phyloP scores from a whole-genome alignment of 1,139 yeast genomes.

The Sugiyamaella pinicola region DNA sequence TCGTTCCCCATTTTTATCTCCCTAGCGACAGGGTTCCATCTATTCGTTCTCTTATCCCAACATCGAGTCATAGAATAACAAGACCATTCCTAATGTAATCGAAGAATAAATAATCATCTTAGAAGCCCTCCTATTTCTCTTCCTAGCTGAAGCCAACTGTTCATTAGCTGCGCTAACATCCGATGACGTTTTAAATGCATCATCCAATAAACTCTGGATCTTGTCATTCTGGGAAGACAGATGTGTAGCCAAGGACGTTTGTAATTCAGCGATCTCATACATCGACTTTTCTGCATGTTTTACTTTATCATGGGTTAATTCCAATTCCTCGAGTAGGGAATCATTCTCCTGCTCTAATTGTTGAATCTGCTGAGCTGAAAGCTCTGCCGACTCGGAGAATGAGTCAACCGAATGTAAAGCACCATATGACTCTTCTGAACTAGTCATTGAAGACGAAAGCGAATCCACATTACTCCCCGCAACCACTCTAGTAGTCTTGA shows the following conservation, averaged over 20 bases:
- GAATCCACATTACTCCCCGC: neutral
- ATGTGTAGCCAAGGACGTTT: conserved; percentile 75
- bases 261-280: conserved; percentile 76
- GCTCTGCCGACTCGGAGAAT: neutral
- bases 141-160: conserved; percentile 70
- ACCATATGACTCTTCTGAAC: neutral
- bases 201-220: conserved; percentile 66
- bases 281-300: conserved; percentile 69
- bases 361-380: conserved; percentile 60
- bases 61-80: conserved; percentile 65
- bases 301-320: conserved; percentile 46
- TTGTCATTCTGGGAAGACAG: conserved; percentile 74
- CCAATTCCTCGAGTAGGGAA: conserved; percentile 68
- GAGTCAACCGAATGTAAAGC: neutral
- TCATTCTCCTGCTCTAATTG: conserved; percentile 72
- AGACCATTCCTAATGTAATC: conserved; percentile 59
- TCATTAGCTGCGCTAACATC: conserved; percentile 77
- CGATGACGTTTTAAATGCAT: conserved; percentile 67
- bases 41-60: conserved; percentile 38
- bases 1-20: neutral
- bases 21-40: no score
- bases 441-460: neutral
- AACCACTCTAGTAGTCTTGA: neutral
- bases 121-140: conserved; percentile 70
- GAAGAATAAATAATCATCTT: conserved; percentile 65